Conservation (phyloP, 306 rosid genomes). For the Adenanthera pavonina region DNA sequence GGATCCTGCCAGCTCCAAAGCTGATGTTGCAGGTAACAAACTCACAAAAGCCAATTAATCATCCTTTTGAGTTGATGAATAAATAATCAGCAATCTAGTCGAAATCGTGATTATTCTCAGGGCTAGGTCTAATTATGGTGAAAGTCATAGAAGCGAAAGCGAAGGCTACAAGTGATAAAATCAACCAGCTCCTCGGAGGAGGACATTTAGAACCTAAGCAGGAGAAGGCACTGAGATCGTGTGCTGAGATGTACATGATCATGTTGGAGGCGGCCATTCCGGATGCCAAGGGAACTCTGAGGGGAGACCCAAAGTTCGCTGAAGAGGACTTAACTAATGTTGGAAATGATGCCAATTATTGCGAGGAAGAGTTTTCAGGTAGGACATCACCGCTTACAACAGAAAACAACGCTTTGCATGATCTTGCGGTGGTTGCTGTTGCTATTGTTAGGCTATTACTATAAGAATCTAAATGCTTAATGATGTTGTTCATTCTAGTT, state of each 20-base stretch:
- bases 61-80: too few relatives aligned
- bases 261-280: constrained; percentile 36
- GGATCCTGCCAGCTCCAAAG: not conserved
- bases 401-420: too few relatives aligned
- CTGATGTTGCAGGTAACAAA: constrained; percentile 22
- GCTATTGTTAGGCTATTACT: too few relatives aligned
- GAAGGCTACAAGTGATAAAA: constrained; percentile 14
- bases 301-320: constrained; percentile 52
- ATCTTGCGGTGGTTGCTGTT: too few relatives aligned
- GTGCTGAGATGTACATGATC: constrained; percentile 28
- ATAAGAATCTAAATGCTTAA: not conserved
- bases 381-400: too few relatives aligned
- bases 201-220: not conserved
- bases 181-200: constrained; percentile 30
- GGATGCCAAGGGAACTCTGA: constrained; percentile 47
- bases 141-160: constrained; percentile 41
- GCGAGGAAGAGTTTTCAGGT: too few relatives aligned
- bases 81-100: not conserved
- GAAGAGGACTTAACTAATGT: constrained; percentile 48
- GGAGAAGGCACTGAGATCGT: constrained; percentile 33
- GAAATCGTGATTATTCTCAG: not conserved
- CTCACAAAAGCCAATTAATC: too few relatives aligned
- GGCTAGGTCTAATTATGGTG: constrained; percentile 50
- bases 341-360: not conserved
- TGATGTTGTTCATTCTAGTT: too few relatives aligned